A percentile compares a stretch with the other conserved stretches of the same genome.
These are phyloP conservation scores for Suillus spraguei DNA, from an alignment of 768 basidiomycete species.

Conservation along the genomic window DNA sequence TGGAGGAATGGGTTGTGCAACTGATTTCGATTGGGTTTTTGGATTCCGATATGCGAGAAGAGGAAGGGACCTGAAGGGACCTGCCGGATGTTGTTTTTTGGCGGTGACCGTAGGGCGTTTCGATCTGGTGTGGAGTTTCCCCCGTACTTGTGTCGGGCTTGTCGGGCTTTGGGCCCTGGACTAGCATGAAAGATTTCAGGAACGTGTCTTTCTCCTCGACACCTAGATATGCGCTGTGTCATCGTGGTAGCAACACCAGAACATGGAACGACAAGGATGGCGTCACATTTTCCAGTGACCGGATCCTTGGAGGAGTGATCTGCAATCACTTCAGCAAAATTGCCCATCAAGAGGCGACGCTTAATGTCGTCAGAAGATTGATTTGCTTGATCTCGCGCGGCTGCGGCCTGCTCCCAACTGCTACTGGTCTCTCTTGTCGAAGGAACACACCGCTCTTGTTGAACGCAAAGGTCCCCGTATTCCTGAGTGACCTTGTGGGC, in stretches of 20 bases:
- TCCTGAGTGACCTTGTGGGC: no score
- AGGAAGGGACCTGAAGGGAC: no score
- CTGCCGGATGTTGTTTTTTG: no score
- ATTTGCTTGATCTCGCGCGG: neutral
- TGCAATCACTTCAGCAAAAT: neutral
- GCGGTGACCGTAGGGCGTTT: no score
- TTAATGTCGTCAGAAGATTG: neutral
- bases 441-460: no score
- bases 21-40: no score
- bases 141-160: no score
- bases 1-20: no score
- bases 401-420: neutral
- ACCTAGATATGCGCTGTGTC: neutral
- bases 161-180: no score
- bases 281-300: neutral
- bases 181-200: neutral
- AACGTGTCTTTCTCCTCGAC: neutral
- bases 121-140: no score
- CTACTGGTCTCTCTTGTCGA: no score
- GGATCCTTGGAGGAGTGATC: neutral
- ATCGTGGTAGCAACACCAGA: neutral
- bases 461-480: rapidly evolving
- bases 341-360: neutral
- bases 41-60: no score
- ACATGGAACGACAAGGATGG: neutral